Evolutionary conservation across 140 eudicot genomes (phyloP).

Genomic region (Oenanthe javanica): DNA sequence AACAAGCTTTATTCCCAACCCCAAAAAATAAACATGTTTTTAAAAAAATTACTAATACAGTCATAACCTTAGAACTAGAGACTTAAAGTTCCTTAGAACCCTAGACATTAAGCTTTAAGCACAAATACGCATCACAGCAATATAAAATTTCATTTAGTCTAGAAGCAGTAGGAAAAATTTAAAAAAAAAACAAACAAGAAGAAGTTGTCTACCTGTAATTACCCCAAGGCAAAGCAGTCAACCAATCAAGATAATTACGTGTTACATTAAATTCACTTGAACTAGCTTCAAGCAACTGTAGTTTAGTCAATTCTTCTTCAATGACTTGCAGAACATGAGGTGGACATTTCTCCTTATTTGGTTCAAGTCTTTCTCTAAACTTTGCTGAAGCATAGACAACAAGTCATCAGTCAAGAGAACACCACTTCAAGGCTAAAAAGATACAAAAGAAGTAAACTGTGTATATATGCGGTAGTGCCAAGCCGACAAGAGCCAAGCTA

Average conservation of each 20-base stretch:
- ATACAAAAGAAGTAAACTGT: not conserved
- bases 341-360: slow-evolving; percentile 87
- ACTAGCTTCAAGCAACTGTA: slow-evolving; percentile 91
- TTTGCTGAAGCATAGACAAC: slow-evolving; percentile 50
- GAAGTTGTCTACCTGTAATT: slow-evolving; percentile 62
- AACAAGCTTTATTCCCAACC: not conserved
- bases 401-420: slow-evolving; percentile 10
- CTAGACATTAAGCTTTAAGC: not conserved
- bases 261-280: slow-evolving; percentile 98
- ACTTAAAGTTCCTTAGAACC: not conserved
- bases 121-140: not conserved
- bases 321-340: slow-evolving; percentile 96
- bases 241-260: slow-evolving; percentile 96
- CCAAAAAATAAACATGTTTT: not conserved
- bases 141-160: not conserved
- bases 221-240: slow-evolving; percentile 99
- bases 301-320: slow-evolving; percentile 91
- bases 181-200: not conserved
- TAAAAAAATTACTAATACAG: not conserved
- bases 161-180: not conserved
- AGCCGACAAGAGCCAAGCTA: not conserved
- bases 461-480: not conserved
- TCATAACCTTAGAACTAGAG: not conserved
- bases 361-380: slow-evolving; percentile 89
- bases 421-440: not conserved